Percentiles rank a stretch among this genome's conserved stretches.
phyloP scores from a whole-genome alignment of 2,329 filamentous ascomycete genomes.

The Dactylellina haptotyla region DNA sequence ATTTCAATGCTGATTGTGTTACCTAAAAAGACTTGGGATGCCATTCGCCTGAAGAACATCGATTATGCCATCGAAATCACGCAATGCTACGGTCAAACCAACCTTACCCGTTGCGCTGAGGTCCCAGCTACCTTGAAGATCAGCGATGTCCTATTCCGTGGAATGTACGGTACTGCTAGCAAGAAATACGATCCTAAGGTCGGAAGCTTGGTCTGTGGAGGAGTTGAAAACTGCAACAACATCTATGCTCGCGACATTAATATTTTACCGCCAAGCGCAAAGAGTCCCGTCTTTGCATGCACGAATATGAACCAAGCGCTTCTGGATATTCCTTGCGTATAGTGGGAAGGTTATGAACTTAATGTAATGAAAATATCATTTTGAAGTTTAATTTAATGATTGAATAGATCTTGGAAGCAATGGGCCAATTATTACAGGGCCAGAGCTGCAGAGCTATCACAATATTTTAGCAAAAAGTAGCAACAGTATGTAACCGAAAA shows the following conservation, averaged over 20 bases:
- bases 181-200: constrained; percentile 63
- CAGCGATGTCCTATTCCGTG: constrained; percentile 67
- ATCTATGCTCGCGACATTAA: constrained; percentile 65
- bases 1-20: too few species aligned
- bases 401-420: background rate
- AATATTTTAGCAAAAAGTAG: too few species aligned
- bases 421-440: too few species aligned
- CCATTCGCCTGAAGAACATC: constrained; percentile 69
- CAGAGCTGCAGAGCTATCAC: too few species aligned
- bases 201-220: constrained; percentile 66
- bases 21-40: constrained; percentile 72
- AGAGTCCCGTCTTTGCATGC: constrained; percentile 63
- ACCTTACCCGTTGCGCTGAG: constrained; percentile 66
- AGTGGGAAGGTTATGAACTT: background rate
- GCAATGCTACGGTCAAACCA: constrained; percentile 70
- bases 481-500: too few species aligned
- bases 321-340: constrained; percentile 40
- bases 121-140: constrained; percentile 37
- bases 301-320: constrained; percentile 61
- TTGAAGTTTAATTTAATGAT: background rate
- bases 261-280: constrained; percentile 65
- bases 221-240: constrained; percentile 62
- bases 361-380: background rate
- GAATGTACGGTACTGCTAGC: constrained; percentile 68
- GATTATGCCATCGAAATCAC: constrained; percentile 73